Base-by-base conservation (phyloP, 192 early-diverging fungal genomes). In the Pilobolus umbonatus region DNA sequence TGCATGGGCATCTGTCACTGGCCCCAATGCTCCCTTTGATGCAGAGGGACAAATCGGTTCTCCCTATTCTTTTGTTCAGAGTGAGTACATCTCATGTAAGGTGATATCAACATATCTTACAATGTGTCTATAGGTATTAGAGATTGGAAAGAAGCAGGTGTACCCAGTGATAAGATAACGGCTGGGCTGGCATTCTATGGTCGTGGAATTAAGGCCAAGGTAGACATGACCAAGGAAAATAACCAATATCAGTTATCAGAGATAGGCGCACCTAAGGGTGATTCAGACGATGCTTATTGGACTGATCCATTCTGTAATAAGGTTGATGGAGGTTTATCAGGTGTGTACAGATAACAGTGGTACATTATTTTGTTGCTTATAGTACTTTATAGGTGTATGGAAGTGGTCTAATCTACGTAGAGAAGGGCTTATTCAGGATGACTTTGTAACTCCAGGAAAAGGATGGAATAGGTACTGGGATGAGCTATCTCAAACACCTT, bases 151-250 rank as follows among this genome's bases (percentile, higher is more conserved):
- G 66, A 73, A 24, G 84, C 84, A 17, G 80, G 82, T 17, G 74
- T 86, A 14, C 84, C 85, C 2, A 66, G 68, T 0, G 60, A 49
- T 28, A 86, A 87, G 61, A 64, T 89, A 39, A 73, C 74, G 7
- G 69, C 75, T 5, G 87, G 87, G 5, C 25, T 84, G 15, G 67
- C 84, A 0, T 85, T 83, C 60, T 87, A 89, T 62, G 87, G 83
- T 39, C 74, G 80, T 54, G 55, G 81, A 0, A 75, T 80, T 7
- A 61, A 70, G n/a, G 74, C 80, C 6, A 48, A 30, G 0, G 44
- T n/a, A 0, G 61, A 70, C 15, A 72, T 80, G 75, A 36, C 52
- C 0, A 48, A 35, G 4, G 56, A 66, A 4, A 43, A 62, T 1
- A 45, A 50, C 14, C 76, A 81, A 64, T 80, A 76, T 60, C 55